Conservation (phyloP, 176 grass and related monocot species). For the Hyparrhenia diplandra region DNA sequence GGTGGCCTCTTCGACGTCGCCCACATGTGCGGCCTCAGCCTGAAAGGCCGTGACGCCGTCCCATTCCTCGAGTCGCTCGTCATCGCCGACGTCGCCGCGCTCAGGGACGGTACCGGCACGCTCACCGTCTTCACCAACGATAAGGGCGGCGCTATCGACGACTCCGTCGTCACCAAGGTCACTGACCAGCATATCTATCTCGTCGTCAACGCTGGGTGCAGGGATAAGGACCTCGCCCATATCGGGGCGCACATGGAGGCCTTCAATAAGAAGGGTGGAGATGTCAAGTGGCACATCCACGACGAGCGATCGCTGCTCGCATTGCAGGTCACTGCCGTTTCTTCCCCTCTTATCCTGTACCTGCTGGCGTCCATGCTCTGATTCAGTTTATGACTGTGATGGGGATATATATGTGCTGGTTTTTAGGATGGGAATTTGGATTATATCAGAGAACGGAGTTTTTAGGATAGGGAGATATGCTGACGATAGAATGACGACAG, state of each 20-base stretch:
- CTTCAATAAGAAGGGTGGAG: constrained; percentile 71
- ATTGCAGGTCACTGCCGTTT: constrained; percentile 52
- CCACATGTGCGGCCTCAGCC: constrained; percentile 95
- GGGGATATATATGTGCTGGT: background rate
- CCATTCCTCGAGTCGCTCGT: constrained; percentile 89
- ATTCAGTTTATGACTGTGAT: background rate
- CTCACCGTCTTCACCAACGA: constrained; percentile 95
- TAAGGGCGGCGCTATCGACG: constrained; percentile 77
- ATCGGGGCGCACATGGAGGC: constrained; percentile 84
- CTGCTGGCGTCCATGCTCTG: background rate
- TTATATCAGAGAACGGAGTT: background rate
- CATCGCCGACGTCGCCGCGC: constrained; percentile 67
- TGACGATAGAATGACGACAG: background rate
- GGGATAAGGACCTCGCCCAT: constrained; percentile 92
- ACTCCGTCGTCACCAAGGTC: constrained; percentile 78
- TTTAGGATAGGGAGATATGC: background rate
- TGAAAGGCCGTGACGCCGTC: constrained; percentile 47
- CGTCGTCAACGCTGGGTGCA: constrained; percentile 93
- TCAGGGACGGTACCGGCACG: constrained; percentile 65
- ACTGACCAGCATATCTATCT: constrained; percentile 81
- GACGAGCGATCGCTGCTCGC: constrained; percentile 93
- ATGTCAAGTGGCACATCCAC: constrained; percentile 86
- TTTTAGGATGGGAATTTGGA: no score
- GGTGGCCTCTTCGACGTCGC: constrained; percentile 93
- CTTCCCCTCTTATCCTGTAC: background rate